A percentile compares a stretch with the other conserved stretches of the same genome.
phyloP scores from a whole-genome alignment of 2,329 filamentous ascomycete species.

The Fusarium nurragi region DNA sequence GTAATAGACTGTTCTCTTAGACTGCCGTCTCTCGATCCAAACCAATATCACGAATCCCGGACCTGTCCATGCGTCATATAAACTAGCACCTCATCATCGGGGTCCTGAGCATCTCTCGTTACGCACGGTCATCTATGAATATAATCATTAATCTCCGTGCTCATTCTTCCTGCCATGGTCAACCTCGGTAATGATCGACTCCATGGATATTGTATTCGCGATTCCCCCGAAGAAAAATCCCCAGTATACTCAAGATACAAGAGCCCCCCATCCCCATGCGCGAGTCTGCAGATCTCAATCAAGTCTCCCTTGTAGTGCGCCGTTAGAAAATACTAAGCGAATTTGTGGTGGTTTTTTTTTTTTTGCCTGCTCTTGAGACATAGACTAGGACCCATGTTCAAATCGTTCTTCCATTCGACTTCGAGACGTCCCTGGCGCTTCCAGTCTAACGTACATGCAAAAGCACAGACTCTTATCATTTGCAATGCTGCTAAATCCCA shows the following conservation, averaged over 20 bases:
- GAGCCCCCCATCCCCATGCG: constrained; percentile 1
- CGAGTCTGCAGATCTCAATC: constrained; percentile 39
- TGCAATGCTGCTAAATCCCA: constrained; percentile 34
- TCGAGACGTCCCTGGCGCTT: background rate
- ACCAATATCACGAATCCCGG: background rate
- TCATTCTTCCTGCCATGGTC: constrained; percentile 2
- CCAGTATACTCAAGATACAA: constrained; percentile 4
- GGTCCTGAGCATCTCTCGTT: constrained; percentile 3
- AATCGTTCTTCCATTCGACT: constrained; percentile 7
- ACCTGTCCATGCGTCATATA: constrained; percentile 15
- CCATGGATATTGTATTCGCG: constrained; percentile 7
- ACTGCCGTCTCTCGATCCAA: background rate
- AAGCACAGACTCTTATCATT: constrained; percentile 23
- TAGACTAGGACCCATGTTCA: background rate
- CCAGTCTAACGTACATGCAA: constrained; percentile 1
- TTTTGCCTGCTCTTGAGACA: constrained; percentile 19
- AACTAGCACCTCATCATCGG: background rate
- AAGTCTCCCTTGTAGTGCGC: constrained; percentile 24
- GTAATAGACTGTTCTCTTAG: background rate
- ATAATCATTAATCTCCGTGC: constrained; percentile 34
- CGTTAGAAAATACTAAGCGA: constrained; percentile 10
- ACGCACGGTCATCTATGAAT: constrained; percentile 15
- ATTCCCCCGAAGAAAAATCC: background rate
- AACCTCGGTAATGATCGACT: constrained; percentile 20
- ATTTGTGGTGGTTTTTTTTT: constrained; percentile 2